Percentiles rank a stretch among this genome's conserved stretches.
Evolutionary conservation across 257 asterid genomes (phyloP).

Genomic region (Capsicum baccatum): DNA sequence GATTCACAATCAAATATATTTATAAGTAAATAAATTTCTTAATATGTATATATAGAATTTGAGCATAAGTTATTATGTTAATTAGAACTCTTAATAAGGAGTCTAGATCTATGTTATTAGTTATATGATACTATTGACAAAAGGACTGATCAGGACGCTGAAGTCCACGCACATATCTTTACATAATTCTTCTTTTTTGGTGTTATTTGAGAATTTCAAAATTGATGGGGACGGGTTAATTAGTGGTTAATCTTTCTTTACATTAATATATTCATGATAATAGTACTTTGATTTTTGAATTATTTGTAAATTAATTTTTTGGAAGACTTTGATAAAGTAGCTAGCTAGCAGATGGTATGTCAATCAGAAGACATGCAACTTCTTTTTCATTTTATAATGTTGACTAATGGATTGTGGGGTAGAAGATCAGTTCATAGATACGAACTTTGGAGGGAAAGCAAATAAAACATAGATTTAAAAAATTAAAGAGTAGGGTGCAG

Average conservation of each 20-base stretch:
- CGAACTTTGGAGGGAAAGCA: constrained; percentile 31
- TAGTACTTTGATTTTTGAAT: not conserved
- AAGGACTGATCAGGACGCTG: constrained; percentile 34
- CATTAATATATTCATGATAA: constrained; percentile 25
- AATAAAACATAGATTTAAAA: constrained; percentile 23
- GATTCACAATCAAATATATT: not conserved
- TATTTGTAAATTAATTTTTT: not conserved
- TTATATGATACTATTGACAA: constrained; percentile 31
- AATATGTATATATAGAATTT: too few species aligned
- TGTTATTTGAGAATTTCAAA: constrained; percentile 24
- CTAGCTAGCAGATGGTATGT: not conserved
- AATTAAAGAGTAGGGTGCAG: not conserved
- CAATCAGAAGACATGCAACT: constrained; percentile 13
- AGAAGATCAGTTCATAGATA: constrained; percentile 32
- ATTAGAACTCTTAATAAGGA: fast-evolving
- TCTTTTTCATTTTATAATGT: constrained; percentile 1
- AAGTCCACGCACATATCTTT: constrained; percentile 34
- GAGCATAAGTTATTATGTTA: not conserved
- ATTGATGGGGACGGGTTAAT: not conserved
- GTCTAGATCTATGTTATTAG: not conserved
- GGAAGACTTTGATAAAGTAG: constrained; percentile 34
- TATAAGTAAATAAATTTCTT: not conserved
- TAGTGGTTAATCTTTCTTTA: constrained; percentile 11
- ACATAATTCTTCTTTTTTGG: not conserved
- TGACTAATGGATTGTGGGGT: constrained; percentile 39